Evolutionary conservation across 148 eudicot genomes (phyloP), one percentile per base, ranked within the genome.

Genomic region (Rhododendron kiyosumense): DNA sequence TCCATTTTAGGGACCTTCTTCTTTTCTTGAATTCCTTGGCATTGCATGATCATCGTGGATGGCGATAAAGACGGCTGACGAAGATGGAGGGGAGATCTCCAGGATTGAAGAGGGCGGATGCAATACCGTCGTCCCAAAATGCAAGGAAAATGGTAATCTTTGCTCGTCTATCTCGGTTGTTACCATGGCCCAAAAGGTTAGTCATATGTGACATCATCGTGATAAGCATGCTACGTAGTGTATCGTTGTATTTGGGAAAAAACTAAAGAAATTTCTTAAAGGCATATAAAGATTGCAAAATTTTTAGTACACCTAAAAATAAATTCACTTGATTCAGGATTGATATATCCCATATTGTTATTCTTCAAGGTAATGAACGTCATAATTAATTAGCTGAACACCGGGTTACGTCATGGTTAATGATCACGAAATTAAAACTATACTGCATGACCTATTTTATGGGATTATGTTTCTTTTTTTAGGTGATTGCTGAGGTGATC

Each of bases 121-220:
- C 14, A 36, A 5, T 5, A 32, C 67, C 18, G 0, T 5, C 5
- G 41, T 20, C 48, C 30, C 14, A 22, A 49, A 78, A 24, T 26
- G 45, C 82, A 79, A 38, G 28, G 17, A 10, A 73, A 65, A 78
- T 0, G 34, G 24, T n/a, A 17, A 45, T 18, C 49, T 86, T 48
- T 90, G 92, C 51, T 43, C 91, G 3, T 92, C 94, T 13, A 86
- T 86, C 11, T 10, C 78, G 26, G 85, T 90, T 4, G 93, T 93
- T 43, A 83, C 84, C 85, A 61, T 86, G 28, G 54, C 89, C 13
- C 96, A 94, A 90, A 92, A 91, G 94, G 94, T 92, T 15, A 3
- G 83, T 46, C 8, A 78, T 77, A 78, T 45, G 4, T 90, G 8
- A 67, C 4, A 67, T 67, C 34, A 11, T 5, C 18, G 3, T 7